phyloP scores from a whole-genome alignment of 2,329 filamentous ascomycete genomes.

The Colletotrichum simmondsii region DNA sequence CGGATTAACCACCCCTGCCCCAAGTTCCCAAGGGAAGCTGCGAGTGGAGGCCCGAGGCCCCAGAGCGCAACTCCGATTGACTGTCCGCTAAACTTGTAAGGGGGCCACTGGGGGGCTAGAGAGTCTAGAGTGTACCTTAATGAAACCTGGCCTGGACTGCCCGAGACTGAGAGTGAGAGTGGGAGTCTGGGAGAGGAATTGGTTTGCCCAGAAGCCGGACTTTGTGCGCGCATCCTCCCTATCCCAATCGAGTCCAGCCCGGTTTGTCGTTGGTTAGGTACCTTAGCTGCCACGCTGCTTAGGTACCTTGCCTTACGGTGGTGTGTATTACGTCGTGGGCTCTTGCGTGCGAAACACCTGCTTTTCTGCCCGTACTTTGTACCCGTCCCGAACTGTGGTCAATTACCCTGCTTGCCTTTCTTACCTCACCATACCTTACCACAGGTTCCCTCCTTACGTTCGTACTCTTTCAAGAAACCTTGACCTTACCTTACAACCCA shows the following conservation, averaged over 20 bases:
- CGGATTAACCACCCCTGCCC: constrained; percentile 29
- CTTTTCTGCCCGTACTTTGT: constrained; percentile 28
- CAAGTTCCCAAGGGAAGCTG: not conserved
- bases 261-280: constrained; percentile 16
- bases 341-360: constrained; percentile 34
- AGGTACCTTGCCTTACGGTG: not conserved
- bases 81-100: constrained; percentile 8
- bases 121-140: constrained; percentile 25
- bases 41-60: constrained; percentile 15
- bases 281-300: too few species aligned
- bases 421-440: not conserved
- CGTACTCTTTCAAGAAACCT: constrained; percentile 27
- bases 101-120: not conserved
- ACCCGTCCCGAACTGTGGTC: constrained; percentile 7
- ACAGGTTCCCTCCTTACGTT: constrained; percentile 3
- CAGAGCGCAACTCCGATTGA: constrained; percentile 30
- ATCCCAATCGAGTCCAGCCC: constrained; percentile 30
- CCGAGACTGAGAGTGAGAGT: too few species aligned
- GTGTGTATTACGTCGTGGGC: constrained; percentile 34
- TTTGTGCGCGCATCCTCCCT: constrained; percentile 20
- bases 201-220: constrained; percentile 11
- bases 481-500: constrained; percentile 22
- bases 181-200: not conserved
- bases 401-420: constrained; percentile 2
- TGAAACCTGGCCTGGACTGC: constrained; percentile 33